Percentiles rank a stretch among this genome's conserved stretches.
Conservation (phyloP, 148 eudicot genomes). For the Spergularia bocconei region DNA sequence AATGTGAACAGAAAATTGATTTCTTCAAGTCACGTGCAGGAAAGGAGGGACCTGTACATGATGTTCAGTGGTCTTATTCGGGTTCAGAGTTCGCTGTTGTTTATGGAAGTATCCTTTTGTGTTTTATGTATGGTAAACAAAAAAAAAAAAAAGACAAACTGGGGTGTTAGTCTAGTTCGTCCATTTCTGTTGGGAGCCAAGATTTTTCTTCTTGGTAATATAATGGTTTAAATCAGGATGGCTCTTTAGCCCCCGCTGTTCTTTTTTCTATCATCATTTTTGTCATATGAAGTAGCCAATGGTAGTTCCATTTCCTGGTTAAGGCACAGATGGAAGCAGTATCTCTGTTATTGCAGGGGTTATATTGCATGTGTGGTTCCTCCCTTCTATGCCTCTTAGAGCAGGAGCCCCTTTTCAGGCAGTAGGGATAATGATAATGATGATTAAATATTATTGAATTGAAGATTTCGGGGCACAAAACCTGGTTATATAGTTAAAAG, state of each 20-base stretch:
- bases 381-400: not conserved
- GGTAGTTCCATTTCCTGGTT: not conserved
- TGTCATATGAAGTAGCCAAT: not conserved
- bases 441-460: not conserved
- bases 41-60: slow-evolving; percentile 97
- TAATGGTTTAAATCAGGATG: not conserved
- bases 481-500: not conserved
- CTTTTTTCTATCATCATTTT: not conserved
- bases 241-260: too few relatives aligned
- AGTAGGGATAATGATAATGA: not conserved
- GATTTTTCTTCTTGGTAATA: not conserved
- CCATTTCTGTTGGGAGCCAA: not conserved
- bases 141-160: too few relatives aligned
- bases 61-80: slow-evolving; percentile 92
- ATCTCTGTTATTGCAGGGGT: not conserved
- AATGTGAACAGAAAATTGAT: slow-evolving; percentile 20
- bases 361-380: not conserved
- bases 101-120: slow-evolving; percentile 92
- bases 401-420: not conserved
- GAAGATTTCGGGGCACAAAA: not conserved
- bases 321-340: not conserved
- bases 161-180: not conserved
- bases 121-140: slow-evolving; percentile 7
- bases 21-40: slow-evolving; percentile 41
- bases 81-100: slow-evolving; percentile 96